A percentile compares a stretch with the other conserved stretches of the same genome.
phyloP scores from a whole-genome alignment of 805 yeast genomes.

The Suhomyces tanzawaensis region DNA sequence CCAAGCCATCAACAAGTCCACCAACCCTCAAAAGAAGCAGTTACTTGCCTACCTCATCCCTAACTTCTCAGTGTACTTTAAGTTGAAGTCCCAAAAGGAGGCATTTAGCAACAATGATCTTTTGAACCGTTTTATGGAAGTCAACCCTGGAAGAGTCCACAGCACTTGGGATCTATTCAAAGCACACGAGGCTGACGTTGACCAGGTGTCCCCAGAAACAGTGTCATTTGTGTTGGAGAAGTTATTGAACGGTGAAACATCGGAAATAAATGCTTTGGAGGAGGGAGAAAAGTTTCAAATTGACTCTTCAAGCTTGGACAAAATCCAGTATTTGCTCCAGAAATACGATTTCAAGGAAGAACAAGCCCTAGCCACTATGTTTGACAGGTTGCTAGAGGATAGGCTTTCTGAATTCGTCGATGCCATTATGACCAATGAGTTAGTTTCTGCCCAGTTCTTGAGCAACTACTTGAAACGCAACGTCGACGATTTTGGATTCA shows the following conservation, averaged over 20 bases:
- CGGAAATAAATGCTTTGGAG: slow-evolving; percentile 26
- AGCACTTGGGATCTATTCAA: slow-evolving; percentile 48
- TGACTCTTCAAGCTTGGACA: not conserved
- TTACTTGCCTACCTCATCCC: slow-evolving; percentile 11
- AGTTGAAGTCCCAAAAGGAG: not conserved
- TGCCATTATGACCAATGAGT: not conserved
- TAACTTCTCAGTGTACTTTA: slow-evolving; percentile 11
- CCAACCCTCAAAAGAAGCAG: slow-evolving; percentile 7
- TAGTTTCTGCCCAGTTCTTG: not conserved
- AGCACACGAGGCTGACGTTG: slow-evolving; percentile 12
- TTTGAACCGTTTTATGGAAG: slow-evolving; percentile 26
- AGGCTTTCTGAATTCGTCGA: not conserved
- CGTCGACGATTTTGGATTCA: not conserved
- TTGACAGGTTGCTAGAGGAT: slow-evolving; percentile 3
- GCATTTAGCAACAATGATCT: slow-evolving; percentile 5
- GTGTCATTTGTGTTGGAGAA: slow-evolving; percentile 31
- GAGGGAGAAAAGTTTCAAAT: slow-evolving; percentile 13
- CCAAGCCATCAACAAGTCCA: slow-evolving; percentile 8
- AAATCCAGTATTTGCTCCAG: slow-evolving; percentile 4
- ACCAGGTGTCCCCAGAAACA: slow-evolving; percentile 20
- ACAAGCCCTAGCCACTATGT: not conserved
- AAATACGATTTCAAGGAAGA: not conserved
- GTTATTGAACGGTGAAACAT: slow-evolving; percentile 36
- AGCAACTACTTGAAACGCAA: not conserved
- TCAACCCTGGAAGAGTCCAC: slow-evolving; percentile 54